Evolutionary conservation across 1,284 basidiomycete genomes (phyloP).

Genomic region (Fistulina hepatica): DNA sequence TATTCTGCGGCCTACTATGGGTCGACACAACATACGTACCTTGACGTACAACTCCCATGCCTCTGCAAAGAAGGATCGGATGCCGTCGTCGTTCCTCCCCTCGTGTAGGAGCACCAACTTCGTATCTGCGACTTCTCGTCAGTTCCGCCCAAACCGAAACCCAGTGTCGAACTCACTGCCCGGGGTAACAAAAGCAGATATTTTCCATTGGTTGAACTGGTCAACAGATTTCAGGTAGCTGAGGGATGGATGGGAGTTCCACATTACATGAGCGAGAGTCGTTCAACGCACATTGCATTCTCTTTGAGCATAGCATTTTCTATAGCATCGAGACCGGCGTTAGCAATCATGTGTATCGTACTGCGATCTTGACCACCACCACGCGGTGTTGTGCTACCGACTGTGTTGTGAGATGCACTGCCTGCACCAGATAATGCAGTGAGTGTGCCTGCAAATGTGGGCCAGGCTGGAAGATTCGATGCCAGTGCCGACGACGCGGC

Average conservation of each 20-base stretch:
- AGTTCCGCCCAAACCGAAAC: slow-evolving; percentile 12
- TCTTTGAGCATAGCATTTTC: slow-evolving; percentile 86
- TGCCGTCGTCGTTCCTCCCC: slow-evolving; percentile 91
- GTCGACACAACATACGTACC: slow-evolving; percentile 53
- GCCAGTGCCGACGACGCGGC: slow-evolving; percentile 57
- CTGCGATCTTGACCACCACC: slow-evolving; percentile 85
- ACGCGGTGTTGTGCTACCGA: too few species aligned
- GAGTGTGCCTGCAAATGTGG: slow-evolving; percentile 74
- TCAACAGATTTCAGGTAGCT: slow-evolving; percentile 92
- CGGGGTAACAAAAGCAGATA: slow-evolving; percentile 88
- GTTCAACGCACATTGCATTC: slow-evolving; percentile 61
- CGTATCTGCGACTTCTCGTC: slow-evolving; percentile 46
- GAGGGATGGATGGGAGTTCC: slow-evolving; percentile 5
- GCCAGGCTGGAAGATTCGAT: slow-evolving; percentile 78
- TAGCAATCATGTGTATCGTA: slow-evolving; percentile 94
- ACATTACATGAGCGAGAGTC: slow-evolving; percentile 5
- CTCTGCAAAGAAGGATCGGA: slow-evolving; percentile 81
- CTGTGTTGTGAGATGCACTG: slow-evolving; percentile 54
- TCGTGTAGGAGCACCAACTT: slow-evolving; percentile 91
- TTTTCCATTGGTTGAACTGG: slow-evolving; percentile 95
- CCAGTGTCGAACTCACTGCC: slow-evolving; percentile 57
- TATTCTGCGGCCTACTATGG: too few species aligned
- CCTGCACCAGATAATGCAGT: slow-evolving; percentile 74
- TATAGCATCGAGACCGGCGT: slow-evolving; percentile 83
- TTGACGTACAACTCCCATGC: slow-evolving; percentile 94